Conservation (phyloP, 1,284 basidiomycete genomes). For the Naganishia sp. region DNA sequence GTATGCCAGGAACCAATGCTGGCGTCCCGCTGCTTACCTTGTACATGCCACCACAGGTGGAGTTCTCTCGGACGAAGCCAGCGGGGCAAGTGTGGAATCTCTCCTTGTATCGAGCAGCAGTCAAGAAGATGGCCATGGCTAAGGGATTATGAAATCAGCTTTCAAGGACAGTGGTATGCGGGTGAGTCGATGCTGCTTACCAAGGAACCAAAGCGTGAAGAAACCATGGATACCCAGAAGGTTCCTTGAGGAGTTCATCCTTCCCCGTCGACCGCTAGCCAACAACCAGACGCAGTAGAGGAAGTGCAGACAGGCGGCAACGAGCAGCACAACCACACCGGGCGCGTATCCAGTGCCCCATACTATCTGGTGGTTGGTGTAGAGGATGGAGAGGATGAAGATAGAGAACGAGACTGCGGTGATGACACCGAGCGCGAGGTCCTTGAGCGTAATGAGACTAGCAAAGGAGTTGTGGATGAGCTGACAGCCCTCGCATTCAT, state of each 20-base stretch:
- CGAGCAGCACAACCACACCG: conserved; percentile 27
- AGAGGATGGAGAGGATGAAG: conserved; percentile 35
- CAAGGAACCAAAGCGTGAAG: conserved; percentile 31
- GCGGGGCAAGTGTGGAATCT: conserved; percentile 32
- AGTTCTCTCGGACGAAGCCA: conserved; percentile 23
- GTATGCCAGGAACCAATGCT: background rate
- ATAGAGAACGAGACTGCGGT: conserved; percentile 29
- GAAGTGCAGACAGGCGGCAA: conserved; percentile 24
- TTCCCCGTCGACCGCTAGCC: conserved; percentile 27
- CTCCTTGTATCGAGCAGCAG: conserved; percentile 29
- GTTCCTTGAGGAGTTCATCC: conserved; percentile 25
- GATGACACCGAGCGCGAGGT: conserved; percentile 21
- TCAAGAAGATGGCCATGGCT: conserved; percentile 33
- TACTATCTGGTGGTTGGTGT: conserved; percentile 32
- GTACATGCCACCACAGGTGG: conserved; percentile 27
- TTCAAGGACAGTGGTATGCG: background rate
- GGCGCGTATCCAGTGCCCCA: conserved; percentile 24
- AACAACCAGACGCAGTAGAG: conserved; percentile 33
- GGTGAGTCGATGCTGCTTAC: conserved; percentile 12
- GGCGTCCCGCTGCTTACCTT: conserved; percentile 15
- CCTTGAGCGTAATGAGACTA: conserved; percentile 30
- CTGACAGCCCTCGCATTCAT: background rate
- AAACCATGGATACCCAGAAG: conserved; percentile 26
- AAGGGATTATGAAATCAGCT: background rate
- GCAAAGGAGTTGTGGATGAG: background rate